Base-by-base conservation (phyloP, 371 early-diverging fungal genomes). In the Fennellomyces sp. region DNA sequence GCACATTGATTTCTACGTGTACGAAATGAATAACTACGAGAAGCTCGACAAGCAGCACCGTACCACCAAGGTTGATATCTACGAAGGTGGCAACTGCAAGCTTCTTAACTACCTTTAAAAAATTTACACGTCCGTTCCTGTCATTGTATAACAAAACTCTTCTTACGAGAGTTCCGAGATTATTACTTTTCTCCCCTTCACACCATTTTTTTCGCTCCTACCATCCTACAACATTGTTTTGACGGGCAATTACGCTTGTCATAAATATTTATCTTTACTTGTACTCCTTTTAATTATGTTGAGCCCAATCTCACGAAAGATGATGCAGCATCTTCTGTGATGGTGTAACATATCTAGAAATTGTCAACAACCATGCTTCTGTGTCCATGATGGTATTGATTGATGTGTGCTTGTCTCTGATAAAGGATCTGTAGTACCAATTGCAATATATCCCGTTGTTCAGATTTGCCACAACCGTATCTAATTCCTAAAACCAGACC, bases 71-170 rank as follows among this genome's bases (percentile, higher is more conserved):
- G 73, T 80, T 17, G 73, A 76, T 36, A 66, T 75, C 49, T 76
- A 72, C 66, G 77, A 80, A 54, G 80, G 77, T 50, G 80, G 80
- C 28, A 70, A 70, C 58, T 80, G 80, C 62, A 58, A 75, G 41
- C 52, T 80, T 2, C 63, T 76, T 25, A 73, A 76, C 56, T 80
- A 80, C 30, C 60, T 60, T 51, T 65, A 60, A 60, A 33, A 38
- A 54, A 19, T n/a, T 48, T 29, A 21, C 19, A 17, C 36, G 3
- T 11, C 54, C n/a, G 6, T 53, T 53, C 33, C 30, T 31, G 51
- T 51, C 30, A 30, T 6, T 45, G 45, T 45, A 45, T 23, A 45
- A 17, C 45, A 21, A 8, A 4, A 23, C 15, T 4, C 5, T 11
- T 39, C 10, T 45, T 21, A 45, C 23, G 21, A 36, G 38, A 51